Base-by-base conservation (phyloP, 345 rosid species). In the Ceriops tagal region DNA sequence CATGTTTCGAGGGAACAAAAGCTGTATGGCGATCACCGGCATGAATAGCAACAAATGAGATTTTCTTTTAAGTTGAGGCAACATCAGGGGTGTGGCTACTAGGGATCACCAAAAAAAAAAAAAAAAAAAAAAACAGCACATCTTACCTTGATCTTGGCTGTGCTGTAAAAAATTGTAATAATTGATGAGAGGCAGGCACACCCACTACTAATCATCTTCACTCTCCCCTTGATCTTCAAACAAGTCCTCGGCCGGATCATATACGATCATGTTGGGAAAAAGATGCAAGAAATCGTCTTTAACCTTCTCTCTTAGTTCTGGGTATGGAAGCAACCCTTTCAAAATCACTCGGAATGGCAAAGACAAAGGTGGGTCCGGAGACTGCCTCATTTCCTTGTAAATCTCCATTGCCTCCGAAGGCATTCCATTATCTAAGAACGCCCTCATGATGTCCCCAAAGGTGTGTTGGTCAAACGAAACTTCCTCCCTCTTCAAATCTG, bases 381-480 rank as follows among this genome's bases (percentile, higher is more conserved):
- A 95, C 51, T 64, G 83, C 74, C 96, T 87, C 99, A 90, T 95
- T 83, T 95, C 93, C 8, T 75, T 79, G 0, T 95, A 95, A 72
- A 92, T 86, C 47, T 78, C 69, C 98, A 95, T 88, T 20, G 97
- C 99, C 76, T 87, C 89, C 0, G 78, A 75, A 9, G 86, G 90
- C 70, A 89, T 78, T 28, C 86, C 89, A 7, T 75, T 79, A 53
- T 95, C 97, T 61, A 78, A 80, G 69, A 90, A 92, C 6, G 79
- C 92, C 75, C 97, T 83, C 19, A 90, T 60, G n/a, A 89, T 80
- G 69, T 93, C 97, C 15, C 97, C 97, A 67, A 92, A 92, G 0
- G 93, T 84, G 66, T 95, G 98, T 66, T 92, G 97, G 72, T 92
- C 96, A 70, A 95, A 95, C 77, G 88, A 72, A 75, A 95, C 96